Evolutionary conservation across 1,139 yeast species (phyloP).

Genomic region (Yamadazyma spencermartinsiae): DNA sequence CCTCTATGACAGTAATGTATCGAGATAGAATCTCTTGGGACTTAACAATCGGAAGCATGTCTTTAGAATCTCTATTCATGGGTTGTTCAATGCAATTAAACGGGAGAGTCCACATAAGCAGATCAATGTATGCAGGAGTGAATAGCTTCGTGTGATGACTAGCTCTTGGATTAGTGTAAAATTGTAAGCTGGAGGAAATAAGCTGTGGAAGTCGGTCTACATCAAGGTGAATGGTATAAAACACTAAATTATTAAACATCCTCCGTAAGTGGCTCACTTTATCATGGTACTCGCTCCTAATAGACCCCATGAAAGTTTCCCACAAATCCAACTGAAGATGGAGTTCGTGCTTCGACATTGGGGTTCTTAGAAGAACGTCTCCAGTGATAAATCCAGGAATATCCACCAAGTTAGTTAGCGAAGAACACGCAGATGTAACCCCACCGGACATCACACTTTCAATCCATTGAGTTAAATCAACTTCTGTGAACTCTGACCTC

Average conservation of each 20-base stretch:
- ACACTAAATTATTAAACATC: conserved; percentile 27
- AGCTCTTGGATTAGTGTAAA: conserved; percentile 14
- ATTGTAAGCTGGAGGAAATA: conserved; percentile 17
- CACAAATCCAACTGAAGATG: conserved; percentile 41
- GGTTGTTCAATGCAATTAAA: conserved; percentile 15
- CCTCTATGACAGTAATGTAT: conserved; percentile 15
- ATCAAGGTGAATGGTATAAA: conserved; percentile 27
- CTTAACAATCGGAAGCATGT: conserved; percentile 19
- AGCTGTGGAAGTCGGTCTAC: conserved; percentile 21
- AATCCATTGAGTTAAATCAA: conserved; percentile 29
- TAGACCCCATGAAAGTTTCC: conserved; percentile 21
- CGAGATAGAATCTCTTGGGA: conserved; percentile 35
- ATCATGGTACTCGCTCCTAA: conserved; percentile 19
- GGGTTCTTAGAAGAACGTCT: conserved; percentile 39
- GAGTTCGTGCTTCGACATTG: conserved; percentile 32
- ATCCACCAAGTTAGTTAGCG: conserved; percentile 24
- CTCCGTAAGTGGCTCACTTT: conserved; percentile 21
- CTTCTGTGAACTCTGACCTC: not conserved
- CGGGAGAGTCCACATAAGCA: conserved; percentile 25
- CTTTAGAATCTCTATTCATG: not conserved
- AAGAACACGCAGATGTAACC: conserved; percentile 29
- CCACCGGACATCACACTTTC: conserved; percentile 26
- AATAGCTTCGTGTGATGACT: conserved; percentile 16
- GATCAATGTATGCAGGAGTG: conserved; percentile 19
- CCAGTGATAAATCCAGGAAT: conserved; percentile 39